These are phyloP conservation scores for Periconia macrospinosa DNA, from an alignment of 2,329 filamentous ascomycete genomes.

Conservation along the genomic window DNA sequence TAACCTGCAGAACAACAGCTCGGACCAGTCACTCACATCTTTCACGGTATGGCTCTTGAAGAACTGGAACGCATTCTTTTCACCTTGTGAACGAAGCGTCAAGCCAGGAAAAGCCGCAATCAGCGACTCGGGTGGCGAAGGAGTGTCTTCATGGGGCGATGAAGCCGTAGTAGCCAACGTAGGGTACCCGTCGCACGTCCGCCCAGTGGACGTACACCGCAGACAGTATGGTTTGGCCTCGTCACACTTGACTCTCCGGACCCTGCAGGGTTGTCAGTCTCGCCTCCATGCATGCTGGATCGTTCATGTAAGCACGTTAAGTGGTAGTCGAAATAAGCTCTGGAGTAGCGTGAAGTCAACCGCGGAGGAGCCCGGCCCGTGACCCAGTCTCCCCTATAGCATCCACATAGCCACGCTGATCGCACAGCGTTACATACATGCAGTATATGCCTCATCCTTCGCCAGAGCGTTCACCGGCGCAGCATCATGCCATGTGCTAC, in stretches of 20 bases:
- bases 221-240: slow-evolving; percentile 34
- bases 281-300: neutral
- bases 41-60: slow-evolving; percentile 27
- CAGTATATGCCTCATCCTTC: too few species aligned
- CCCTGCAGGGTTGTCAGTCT: slow-evolving; percentile 17
- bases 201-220: slow-evolving; percentile 34
- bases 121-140: slow-evolving; percentile 8
- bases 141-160: slow-evolving; percentile 3
- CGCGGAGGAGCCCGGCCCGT: neutral
- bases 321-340: slow-evolving; percentile 5
- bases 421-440: too few species aligned
- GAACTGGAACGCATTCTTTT: slow-evolving; percentile 34
- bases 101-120: slow-evolving; percentile 14
- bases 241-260: slow-evolving; percentile 38
- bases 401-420: too few species aligned
- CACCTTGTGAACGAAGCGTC: slow-evolving; percentile 21
- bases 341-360: too few species aligned
- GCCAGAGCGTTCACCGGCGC: too few species aligned
- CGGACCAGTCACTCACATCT: slow-evolving; percentile 10
- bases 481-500: too few species aligned
- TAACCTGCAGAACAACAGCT: neutral
- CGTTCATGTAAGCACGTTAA: neutral
- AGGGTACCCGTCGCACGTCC: slow-evolving; percentile 36
- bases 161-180: neutral
- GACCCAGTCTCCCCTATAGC: neutral